These are phyloP conservation scores for Pichia manshurica DNA, from an alignment of 805 yeast species.

Conservation along the genomic window DNA sequence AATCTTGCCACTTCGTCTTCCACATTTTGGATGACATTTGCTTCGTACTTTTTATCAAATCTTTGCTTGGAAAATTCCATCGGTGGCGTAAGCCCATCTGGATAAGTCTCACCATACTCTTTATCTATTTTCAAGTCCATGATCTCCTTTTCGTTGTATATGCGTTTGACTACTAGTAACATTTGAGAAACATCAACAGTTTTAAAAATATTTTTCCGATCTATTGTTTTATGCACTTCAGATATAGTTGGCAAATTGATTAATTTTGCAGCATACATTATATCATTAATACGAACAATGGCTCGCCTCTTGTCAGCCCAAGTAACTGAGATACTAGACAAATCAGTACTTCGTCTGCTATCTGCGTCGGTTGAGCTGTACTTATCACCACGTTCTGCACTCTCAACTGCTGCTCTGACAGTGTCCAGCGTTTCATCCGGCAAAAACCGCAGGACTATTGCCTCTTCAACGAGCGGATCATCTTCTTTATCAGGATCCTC, in stretches of 20 bases:
- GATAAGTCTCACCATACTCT: constrained; percentile 40
- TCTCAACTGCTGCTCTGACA: constrained; percentile 68
- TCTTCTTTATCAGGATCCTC: constrained; percentile 96
- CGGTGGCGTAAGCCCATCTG: constrained; percentile 85
- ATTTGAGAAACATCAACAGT: constrained; percentile 84
- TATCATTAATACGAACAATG: constrained; percentile 61
- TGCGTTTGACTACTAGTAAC: constrained; percentile 60
- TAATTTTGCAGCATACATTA: constrained; percentile 72
- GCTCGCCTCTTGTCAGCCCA: constrained; percentile 85
- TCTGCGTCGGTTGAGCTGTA: not conserved
- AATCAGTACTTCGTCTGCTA: constrained; percentile 34
- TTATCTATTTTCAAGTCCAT: constrained; percentile 37
- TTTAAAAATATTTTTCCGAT: constrained; percentile 81
- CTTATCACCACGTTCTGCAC: constrained; percentile 33
- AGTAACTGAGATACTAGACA: constrained; percentile 63
- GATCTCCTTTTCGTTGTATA: constrained; percentile 41
- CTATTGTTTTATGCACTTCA: constrained; percentile 85
- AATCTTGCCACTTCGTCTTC: constrained; percentile 77
- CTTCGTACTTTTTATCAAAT: constrained; percentile 64
- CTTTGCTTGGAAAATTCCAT: constrained; percentile 65
- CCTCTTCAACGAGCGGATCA: constrained; percentile 88
- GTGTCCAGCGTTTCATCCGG: constrained; percentile 64
- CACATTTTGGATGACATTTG: constrained; percentile 66
- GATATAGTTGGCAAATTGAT: constrained; percentile 86
- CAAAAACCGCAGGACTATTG: constrained; percentile 70